Percentiles rank a stretch among this genome's conserved stretches.
Conservation (phyloP, 495 filamentous ascomycete genomes). For the Opeltia flavorubescens region DNA sequence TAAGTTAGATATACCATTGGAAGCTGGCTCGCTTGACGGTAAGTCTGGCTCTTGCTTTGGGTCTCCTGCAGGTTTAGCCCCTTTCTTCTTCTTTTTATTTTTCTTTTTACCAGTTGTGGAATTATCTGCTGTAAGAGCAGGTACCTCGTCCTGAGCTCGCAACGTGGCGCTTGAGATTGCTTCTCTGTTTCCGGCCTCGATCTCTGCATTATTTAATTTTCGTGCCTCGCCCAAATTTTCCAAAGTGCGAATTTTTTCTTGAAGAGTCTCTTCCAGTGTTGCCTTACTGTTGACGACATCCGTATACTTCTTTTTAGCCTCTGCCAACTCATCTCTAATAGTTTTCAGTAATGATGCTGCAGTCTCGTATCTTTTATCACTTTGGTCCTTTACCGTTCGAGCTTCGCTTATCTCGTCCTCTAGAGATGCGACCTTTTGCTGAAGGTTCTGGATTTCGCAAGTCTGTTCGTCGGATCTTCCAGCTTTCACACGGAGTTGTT, state of each 20-base stretch:
- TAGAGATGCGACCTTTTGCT: conserved; percentile 4
- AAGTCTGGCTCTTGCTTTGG: conserved; percentile 21
- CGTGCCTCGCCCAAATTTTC: conserved; percentile 10
- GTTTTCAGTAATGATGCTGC: conserved; percentile 38
- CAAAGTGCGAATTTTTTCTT: background rate
- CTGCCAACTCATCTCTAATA: conserved; percentile 34
- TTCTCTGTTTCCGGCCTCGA: background rate
- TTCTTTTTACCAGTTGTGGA: conserved; percentile 46
- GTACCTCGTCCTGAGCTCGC: background rate
- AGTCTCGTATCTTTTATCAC: conserved; percentile 36
- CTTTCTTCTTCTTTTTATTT: conserved; percentile 86
- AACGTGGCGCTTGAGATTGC: background rate
- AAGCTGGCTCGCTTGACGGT: conserved; percentile 12
- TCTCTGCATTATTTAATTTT: no score
- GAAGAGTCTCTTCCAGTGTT: conserved; percentile 6
- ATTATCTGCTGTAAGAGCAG: background rate
- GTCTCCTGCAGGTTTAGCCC: conserved; percentile 36
- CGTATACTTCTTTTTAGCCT: conserved; percentile 32
- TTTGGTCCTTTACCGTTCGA: conserved; percentile 28
- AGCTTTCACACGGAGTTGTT: conserved; percentile 30
- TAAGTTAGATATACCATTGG: conserved; percentile 16
- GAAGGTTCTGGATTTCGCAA: conserved; percentile 27
- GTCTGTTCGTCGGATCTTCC: conserved; percentile 25
- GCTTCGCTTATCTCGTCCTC: conserved; percentile 21
- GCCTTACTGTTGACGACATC: conserved; percentile 28